Evolutionary conservation across 208 protist species (phyloP).

Genomic region (Trypanosoma platydactyli): DNA sequence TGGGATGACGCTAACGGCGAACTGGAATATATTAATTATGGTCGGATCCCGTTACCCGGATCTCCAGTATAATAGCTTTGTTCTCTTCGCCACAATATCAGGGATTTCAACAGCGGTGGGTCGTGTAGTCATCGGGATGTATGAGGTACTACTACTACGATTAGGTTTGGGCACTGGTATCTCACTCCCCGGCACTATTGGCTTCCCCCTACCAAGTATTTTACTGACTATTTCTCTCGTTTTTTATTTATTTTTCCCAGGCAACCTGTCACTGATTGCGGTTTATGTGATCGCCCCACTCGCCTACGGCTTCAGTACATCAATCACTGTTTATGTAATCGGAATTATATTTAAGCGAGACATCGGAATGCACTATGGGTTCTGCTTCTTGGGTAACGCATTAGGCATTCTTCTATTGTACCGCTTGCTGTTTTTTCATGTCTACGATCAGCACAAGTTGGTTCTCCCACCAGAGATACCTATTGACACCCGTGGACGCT

Average conservation of each 20-base stretch:
- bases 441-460: slow-evolving; percentile 36
- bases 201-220: slow-evolving; percentile 21
- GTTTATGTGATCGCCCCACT: slow-evolving; percentile 37
- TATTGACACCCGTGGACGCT: slow-evolving; percentile 15
- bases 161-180: not conserved
- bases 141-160: slow-evolving; percentile 22
- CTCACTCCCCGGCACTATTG: slow-evolving; percentile 4
- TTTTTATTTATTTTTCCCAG: slow-evolving; percentile 51
- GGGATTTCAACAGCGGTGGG: slow-evolving; percentile 43
- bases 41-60: slow-evolving; percentile 25
- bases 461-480: slow-evolving; percentile 15
- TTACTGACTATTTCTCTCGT: slow-evolving; percentile 35
- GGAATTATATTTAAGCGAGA: slow-evolving; percentile 52
- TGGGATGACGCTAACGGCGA: slow-evolving; percentile 45
- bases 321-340: slow-evolving; percentile 52
- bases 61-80: slow-evolving; percentile 47
- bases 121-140: slow-evolving; percentile 44
- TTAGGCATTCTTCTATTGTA: slow-evolving; percentile 50
- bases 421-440: slow-evolving; percentile 35
- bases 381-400: slow-evolving; percentile 41
- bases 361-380: slow-evolving; percentile 65
- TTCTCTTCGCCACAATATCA: slow-evolving; percentile 50
- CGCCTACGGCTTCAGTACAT: slow-evolving; percentile 54
- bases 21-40: slow-evolving; percentile 56
- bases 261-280: slow-evolving; percentile 31